phyloP scores from a whole-genome alignment of 169 alveolate genomes.

The Cystoisospora suis region DNA sequence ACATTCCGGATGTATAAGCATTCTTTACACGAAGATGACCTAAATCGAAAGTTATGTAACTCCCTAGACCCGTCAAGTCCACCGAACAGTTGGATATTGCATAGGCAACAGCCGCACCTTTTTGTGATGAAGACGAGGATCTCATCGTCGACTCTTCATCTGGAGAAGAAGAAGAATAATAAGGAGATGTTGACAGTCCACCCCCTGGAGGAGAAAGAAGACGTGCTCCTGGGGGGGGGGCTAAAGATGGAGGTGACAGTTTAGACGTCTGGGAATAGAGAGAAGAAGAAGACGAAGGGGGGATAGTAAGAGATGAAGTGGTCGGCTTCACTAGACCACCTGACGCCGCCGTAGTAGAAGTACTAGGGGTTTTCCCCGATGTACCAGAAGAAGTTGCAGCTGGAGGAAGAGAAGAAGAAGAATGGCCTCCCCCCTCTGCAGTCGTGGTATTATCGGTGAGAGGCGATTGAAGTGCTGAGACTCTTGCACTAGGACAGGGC shows the following conservation, averaged over 20 bases:
- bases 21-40: constrained; percentile 74
- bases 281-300: not conserved
- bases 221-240: no score
- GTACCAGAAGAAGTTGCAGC: not conserved
- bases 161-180: no score
- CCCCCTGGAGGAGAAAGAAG: no score
- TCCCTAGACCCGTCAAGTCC: constrained; percentile 71
- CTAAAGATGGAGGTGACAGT: no score
- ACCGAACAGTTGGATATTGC: constrained; percentile 56
- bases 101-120: not conserved
- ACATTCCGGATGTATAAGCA: constrained; percentile 56
- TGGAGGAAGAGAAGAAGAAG: no score
- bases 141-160: no score
- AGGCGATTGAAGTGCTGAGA: not conserved
- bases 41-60: constrained; percentile 72
- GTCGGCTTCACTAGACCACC: not conserved
- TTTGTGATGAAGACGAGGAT: not conserved
- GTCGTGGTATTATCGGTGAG: not conserved
- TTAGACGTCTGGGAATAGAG: no score
- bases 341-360: not conserved
- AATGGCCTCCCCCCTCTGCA: not conserved
- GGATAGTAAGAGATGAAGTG: not conserved
- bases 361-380: not conserved
- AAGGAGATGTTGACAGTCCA: no score
- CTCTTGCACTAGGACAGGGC: not conserved